Evolutionary conservation across 2,329 filamentous ascomycete genomes (phyloP), one percentile per base, ranked within the genome.

Genomic region (Hymenoscyphus scutula): DNA sequence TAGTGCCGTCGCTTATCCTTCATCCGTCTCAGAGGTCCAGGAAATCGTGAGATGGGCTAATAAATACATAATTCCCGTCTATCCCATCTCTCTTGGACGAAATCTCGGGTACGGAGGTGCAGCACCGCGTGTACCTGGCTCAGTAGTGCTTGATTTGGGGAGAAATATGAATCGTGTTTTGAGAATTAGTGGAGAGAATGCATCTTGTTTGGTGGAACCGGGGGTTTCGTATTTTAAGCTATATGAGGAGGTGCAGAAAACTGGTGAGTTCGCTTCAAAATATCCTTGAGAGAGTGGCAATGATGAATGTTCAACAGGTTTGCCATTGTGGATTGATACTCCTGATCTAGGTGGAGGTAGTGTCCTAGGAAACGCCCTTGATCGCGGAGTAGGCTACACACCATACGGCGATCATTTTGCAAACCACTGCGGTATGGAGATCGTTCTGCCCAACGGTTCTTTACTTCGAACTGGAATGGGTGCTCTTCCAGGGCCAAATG

Each of bases 81-180:
- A 78, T 67, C 80, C 80, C 10, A 79, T 81, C 62, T 80, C 77
- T 2, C 77, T 81, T 65, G 80, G 81, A 0, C 73, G 80, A 41
- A 82, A 82, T 61, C 74, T 82, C 1, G 83, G 81, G 8, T 84
- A 84, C 62, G 82, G 82, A n/a, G 82, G 81, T 17, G 79, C 80
- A 6, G 81, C 80, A 0, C 81, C 81, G 0, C 74, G 82, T 53
- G 79, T 84, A 0, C 78, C 77, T 0, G 82, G 82, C 3, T 77
- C 76, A 13, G 75, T 84, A 0, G 78, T 80, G 8, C 62, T 84
- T n/a, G 81, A 84, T 64, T 74, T 84, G 11, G 82, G 81, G 6
- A 76, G 72, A 30, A 75, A 79, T 32, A 83, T 85, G 82, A 79
- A 81, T 68, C 77, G 76, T 66, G 76, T 85, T 7, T 67, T 85